A percentile compares a stretch with the other conserved stretches of the same genome.
Evolutionary conservation across 1,284 basidiomycete genomes (phyloP).

Genomic region (Boletus semigastroideus): DNA sequence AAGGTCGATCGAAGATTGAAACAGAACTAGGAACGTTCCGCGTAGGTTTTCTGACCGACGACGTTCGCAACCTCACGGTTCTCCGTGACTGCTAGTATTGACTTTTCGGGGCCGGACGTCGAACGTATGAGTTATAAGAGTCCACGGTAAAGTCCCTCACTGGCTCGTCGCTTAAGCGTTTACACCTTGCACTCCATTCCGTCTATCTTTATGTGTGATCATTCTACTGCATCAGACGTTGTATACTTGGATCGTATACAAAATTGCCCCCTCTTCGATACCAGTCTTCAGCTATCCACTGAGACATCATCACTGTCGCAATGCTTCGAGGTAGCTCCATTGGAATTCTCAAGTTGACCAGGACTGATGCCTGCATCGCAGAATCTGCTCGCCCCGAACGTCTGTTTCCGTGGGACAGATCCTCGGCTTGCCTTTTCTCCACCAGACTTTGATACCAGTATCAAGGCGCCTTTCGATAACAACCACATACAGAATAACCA

Average conservation of each 20-base stretch:
- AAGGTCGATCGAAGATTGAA: too few relatives aligned
- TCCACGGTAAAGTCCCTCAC: background rate
- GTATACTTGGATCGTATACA: background rate
- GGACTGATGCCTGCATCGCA: conserved; percentile 2
- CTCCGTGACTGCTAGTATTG: too few relatives aligned
- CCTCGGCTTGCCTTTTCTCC: background rate
- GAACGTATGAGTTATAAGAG: conserved; percentile 7
- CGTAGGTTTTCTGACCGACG: too few relatives aligned
- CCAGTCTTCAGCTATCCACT: background rate
- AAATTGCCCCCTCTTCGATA: background rate
- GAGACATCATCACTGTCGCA: background rate
- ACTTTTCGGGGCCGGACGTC: background rate
- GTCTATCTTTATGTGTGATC: background rate
- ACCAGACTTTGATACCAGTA: background rate
- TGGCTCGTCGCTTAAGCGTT: too few relatives aligned
- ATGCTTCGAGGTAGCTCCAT: conserved; percentile 2
- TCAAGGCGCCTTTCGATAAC: background rate
- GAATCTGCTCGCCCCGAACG: background rate
- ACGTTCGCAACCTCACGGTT: too few relatives aligned
- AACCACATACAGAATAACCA: background rate
- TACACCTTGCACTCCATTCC: background rate
- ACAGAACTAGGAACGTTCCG: too few relatives aligned
- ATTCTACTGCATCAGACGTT: background rate
- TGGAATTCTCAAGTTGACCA: background rate
- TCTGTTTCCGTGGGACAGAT: background rate